Percentiles rank a stretch among this genome's conserved stretches.
These are phyloP conservation scores for Salix purpurea DNA, from an alignment of 345 rosid genomes.

Conservation along the genomic window DNA sequence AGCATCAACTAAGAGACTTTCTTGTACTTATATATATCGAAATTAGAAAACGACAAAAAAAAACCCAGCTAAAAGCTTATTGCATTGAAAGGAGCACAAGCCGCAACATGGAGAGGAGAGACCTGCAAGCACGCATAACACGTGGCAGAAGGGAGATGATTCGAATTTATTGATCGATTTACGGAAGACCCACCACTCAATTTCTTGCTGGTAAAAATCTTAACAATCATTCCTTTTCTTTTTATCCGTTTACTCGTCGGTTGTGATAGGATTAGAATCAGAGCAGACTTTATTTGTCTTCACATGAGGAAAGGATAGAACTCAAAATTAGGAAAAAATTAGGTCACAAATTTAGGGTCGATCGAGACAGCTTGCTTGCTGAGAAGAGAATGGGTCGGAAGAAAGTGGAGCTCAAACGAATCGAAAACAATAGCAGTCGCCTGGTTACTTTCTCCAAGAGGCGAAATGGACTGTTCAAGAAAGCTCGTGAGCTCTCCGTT, in stretches of 20 bases:
- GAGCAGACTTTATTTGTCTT: background rate
- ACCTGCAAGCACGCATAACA: background rate
- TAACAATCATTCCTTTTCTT: background rate
- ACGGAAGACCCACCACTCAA: background rate
- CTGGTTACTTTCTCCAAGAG: constrained; percentile 70
- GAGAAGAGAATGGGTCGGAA: constrained; percentile 29
- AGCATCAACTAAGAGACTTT: too few relatives aligned
- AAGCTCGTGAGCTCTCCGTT: constrained; percentile 61
- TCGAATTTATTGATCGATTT: background rate
- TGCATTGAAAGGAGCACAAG: background rate
- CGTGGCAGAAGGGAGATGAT: background rate
- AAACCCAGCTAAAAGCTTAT: background rate
- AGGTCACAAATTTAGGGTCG: background rate
- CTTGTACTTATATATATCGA: too few relatives aligned
- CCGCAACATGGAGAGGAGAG: background rate
- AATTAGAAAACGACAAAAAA: too few relatives aligned
- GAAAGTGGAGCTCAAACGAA: constrained; percentile 61
- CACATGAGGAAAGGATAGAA: background rate
- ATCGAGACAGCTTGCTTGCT: background rate
- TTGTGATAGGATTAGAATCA: too few relatives aligned
- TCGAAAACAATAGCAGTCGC: constrained; percentile 58
- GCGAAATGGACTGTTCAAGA: constrained; percentile 60
- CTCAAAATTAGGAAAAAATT: background rate
- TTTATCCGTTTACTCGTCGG: too few relatives aligned
- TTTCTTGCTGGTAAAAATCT: background rate